Base-by-base conservation (phyloP, 306 rosid species). In the Pueraria montana region DNA sequence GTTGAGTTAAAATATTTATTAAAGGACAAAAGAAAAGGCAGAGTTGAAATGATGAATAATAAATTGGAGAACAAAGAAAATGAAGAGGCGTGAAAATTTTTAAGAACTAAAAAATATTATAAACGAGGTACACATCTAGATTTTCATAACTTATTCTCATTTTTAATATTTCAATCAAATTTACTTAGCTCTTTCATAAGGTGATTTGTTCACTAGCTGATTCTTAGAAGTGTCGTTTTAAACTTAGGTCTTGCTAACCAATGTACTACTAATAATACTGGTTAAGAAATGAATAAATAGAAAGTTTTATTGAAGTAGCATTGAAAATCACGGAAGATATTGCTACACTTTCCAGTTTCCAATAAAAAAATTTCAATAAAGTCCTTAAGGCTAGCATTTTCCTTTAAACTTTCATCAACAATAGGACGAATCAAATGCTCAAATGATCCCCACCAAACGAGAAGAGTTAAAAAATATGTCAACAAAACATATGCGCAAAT, bases 1-100 rank as follows among this genome's bases (percentile, higher is more conserved):
- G 52, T 24, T 24, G 49, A 79, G 76, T 68, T 55, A 23, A 62
- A 64, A 18, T 61, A 76, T 58, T 20, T 40, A n/a, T n/a, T n/a
- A n/a, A 1, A 7, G 34, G 26, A 8, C 14, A 14, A 46, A 77
- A 36, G 16, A n/a, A 36, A 32, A 36, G 36, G 53, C 5, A 17
- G 45, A 27, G 45, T 30, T 27, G 21, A 63, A 30, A 32, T 12
- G 42, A 8, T 3, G 18, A 64, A 64, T 32, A 66, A 45, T 5
- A 71, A 5, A 21, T 14, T 13, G 36, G 42, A 71, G 34, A 45
- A 46, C 3, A 24, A 43, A 42, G 13, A 46, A 71, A 45, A 46
- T 8, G 42, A 59, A 56, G 6, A 11, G 65, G 34, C 34, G 34
- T 59, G 17, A 59, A 23, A 49, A 3, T 0, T 59, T 59, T 23